phyloP scores from a whole-genome alignment of 1,284 basidiomycete genomes.

The Leccinum variabile region DNA sequence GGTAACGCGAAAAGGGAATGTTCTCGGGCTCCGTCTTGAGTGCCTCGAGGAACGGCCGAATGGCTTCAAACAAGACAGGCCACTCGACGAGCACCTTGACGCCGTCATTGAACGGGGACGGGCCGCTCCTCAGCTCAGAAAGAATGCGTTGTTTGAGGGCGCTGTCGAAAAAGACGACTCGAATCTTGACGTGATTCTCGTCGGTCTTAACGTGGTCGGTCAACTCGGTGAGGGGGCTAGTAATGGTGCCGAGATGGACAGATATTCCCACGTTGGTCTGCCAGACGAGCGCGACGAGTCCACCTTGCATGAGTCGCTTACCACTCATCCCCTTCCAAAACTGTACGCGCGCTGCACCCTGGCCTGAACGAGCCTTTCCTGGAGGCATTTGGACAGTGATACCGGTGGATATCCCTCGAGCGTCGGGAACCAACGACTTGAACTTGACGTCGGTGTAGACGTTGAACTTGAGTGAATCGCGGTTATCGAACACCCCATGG shows the following conservation, averaged over 20 bases:
- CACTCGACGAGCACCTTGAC: conserved; percentile 52
- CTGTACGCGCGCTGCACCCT: conserved; percentile 35
- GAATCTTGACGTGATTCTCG: conserved; percentile 38
- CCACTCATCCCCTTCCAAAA: conserved; percentile 57
- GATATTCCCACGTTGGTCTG: conserved; percentile 30
- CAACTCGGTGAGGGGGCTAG: conserved; percentile 43
- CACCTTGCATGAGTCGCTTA: conserved; percentile 55
- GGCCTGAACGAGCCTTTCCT: conserved; percentile 46
- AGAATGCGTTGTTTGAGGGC: conserved; percentile 47
- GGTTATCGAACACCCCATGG: conserved; percentile 36
- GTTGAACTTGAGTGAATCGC: conserved; percentile 53
- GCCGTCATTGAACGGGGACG: conserved; percentile 5
- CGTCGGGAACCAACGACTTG: conserved; percentile 42
- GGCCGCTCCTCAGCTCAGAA: conserved; percentile 33
- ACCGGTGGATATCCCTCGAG: conserved; percentile 48
- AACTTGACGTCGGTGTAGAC: conserved; percentile 54
- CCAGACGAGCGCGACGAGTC: conserved; percentile 57
- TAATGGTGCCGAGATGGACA: conserved; percentile 51
- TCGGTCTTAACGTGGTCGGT: conserved; percentile 38
- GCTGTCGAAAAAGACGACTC: conserved; percentile 54
- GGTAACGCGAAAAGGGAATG: conserved; percentile 54
- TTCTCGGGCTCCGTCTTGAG: conserved; percentile 49
- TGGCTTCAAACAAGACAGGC: conserved; percentile 58
- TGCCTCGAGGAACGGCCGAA: conserved; percentile 61
- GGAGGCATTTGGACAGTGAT: conserved; percentile 52